Evolutionary conservation across 139 green algal genomes (phyloP).

Genomic region (Marvania coccoides): DNA sequence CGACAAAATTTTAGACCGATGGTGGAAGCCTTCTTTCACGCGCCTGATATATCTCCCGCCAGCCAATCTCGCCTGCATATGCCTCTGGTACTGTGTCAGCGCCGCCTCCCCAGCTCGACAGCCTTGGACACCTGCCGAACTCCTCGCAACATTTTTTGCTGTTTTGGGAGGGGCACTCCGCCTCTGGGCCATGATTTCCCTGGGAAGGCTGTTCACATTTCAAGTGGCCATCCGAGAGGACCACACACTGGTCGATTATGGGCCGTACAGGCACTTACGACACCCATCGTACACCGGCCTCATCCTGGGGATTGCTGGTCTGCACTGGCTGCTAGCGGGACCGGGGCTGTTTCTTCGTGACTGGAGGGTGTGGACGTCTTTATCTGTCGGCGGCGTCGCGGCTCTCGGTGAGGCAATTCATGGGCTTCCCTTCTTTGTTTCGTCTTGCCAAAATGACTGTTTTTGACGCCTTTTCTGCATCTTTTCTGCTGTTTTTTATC

Average conservation of each 20-base stretch:
- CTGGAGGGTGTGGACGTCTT: too few species aligned
- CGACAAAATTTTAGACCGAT: not conserved
- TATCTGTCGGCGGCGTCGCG: too few species aligned
- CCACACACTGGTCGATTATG: not conserved
- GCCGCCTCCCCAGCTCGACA: not conserved
- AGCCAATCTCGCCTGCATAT: not conserved
- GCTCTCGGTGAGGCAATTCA: too few species aligned
- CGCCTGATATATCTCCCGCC: not conserved
- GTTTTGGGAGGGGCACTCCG: not conserved
- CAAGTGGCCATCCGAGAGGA: slow-evolving; percentile 3
- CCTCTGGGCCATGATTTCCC: not conserved
- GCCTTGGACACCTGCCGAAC: not conserved
- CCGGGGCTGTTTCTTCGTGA: not conserved
- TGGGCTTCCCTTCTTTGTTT: too few species aligned
- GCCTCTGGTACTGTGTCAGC: not conserved
- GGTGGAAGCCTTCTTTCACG: not conserved
- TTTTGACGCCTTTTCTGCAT: too few species aligned
- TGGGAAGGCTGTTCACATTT: slow-evolving; percentile 13
- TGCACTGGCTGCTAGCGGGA: not conserved
- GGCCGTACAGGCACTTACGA: not conserved
- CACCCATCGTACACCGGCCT: slow-evolving; percentile 3
- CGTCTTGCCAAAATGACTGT: too few species aligned
- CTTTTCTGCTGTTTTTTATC: too few species aligned
- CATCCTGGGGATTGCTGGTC: not conserved
- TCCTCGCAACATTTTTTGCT: not conserved